Conservation (phyloP, 495 filamentous ascomycete species). For the Penicillium odoratum region DNA sequence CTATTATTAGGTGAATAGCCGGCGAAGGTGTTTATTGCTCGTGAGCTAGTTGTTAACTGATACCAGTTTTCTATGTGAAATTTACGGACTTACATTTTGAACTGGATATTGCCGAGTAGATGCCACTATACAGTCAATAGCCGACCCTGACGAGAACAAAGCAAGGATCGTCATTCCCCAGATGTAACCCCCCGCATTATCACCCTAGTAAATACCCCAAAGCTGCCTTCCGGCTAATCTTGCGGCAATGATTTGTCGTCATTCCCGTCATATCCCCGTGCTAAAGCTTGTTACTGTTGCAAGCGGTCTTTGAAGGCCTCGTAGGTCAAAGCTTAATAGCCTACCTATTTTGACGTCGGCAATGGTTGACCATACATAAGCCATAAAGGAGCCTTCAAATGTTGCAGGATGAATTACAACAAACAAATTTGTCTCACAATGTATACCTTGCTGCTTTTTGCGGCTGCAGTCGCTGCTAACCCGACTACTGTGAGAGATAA, state of each 20-base stretch:
- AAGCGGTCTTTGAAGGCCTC: conserved; percentile 18
- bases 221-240: conserved; percentile 1
- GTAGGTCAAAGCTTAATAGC: conserved; percentile 4
- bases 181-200: conserved; percentile 28
- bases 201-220: conserved; percentile 1
- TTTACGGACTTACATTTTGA: background rate
- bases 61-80: conserved; percentile 19
- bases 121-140: conserved; percentile 15
- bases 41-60: conserved; percentile 18
- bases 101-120: background rate
- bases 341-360: background rate
- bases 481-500: conserved; percentile 6
- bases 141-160: conserved; percentile 13
- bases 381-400: too few relatives aligned
- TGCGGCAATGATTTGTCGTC: conserved; percentile 9
- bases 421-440: background rate
- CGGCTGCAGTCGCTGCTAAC: conserved; percentile 12
- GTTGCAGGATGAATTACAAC: too few relatives aligned
- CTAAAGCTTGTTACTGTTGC: background rate
- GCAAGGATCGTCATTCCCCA: conserved; percentile 21
- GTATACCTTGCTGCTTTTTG: conserved; percentile 13
- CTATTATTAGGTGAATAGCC: conserved; percentile 5
- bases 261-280: background rate
- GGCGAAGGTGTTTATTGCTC: conserved; percentile 1
- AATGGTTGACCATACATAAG: background rate